Conservation (phyloP, 225 moss, liverwort and hornwort species). For the Bryoerythrophyllum caledonicum region DNA sequence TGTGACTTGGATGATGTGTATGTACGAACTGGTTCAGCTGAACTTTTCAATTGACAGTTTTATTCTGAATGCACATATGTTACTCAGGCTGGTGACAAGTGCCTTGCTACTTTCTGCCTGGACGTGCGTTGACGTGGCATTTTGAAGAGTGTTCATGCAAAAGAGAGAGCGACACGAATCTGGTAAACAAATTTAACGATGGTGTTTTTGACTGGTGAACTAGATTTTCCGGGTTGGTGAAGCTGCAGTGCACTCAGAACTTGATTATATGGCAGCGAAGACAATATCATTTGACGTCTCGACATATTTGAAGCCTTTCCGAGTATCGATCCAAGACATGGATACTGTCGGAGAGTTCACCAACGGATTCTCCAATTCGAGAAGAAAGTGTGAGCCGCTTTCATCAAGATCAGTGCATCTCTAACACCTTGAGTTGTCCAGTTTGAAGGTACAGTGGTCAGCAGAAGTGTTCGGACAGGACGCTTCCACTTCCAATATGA, state of each 20-base stretch:
- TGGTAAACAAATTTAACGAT: background rate
- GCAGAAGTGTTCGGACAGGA: too few species aligned
- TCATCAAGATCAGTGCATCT: background rate
- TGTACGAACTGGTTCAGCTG: background rate
- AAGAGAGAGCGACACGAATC: background rate
- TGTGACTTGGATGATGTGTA: background rate
- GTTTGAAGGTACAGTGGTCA: conserved; percentile 8
- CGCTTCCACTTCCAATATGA: too few species aligned
- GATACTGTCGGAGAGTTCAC: background rate
- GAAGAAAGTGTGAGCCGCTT: background rate
- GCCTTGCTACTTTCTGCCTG: background rate
- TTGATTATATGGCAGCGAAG: background rate
- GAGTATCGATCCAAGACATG: background rate
- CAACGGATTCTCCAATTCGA: background rate
- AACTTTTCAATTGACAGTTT: too few species aligned
- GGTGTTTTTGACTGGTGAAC: background rate
- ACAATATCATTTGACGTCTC: background rate
- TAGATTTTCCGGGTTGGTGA: background rate
- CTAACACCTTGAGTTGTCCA: background rate
- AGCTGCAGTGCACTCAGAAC: background rate
- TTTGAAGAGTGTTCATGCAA: background rate
- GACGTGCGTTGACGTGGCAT: conserved; percentile 9
- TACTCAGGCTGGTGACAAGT: background rate
- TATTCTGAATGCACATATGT: background rate
- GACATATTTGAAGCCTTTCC: background rate